phyloP scores from a whole-genome alignment of 768 basidiomycete species.

The Postia placenta region DNA sequence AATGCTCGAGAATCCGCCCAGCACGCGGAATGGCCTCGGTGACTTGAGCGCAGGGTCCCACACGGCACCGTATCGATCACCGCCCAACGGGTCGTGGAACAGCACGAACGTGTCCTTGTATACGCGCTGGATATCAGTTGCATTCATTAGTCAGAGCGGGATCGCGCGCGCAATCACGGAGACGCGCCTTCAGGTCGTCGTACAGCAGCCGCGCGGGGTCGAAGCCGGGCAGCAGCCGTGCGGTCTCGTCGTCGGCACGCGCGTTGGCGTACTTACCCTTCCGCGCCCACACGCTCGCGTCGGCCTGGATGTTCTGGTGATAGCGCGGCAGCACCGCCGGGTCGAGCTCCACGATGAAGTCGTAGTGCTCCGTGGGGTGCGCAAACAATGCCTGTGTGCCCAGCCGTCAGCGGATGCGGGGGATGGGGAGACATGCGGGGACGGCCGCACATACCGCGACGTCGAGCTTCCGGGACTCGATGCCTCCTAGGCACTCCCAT shows the following conservation, averaged over 20 bases:
- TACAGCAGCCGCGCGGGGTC: constrained; percentile 71
- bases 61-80: constrained; percentile 70
- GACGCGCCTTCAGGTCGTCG: constrained; percentile 63
- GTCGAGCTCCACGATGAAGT: constrained; percentile 76
- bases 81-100: constrained; percentile 83
- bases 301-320: constrained; percentile 58
- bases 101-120: constrained; percentile 76
- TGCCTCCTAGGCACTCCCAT: constrained; percentile 47
- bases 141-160: constrained; percentile 1
- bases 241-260: constrained; percentile 20
- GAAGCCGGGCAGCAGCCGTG: constrained; percentile 54
- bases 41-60: constrained; percentile 75
- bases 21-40: constrained; percentile 67
- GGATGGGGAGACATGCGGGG: not conserved
- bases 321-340: constrained; percentile 62
- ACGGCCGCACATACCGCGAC: constrained; percentile 44
- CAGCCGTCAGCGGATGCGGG: not conserved
- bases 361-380: constrained; percentile 81
- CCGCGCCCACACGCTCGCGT: constrained; percentile 41
- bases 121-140: constrained; percentile 45
- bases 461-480: constrained; percentile 44
- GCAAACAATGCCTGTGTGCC: constrained; percentile 67
- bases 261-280: constrained; percentile 42
- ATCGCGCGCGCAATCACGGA: not conserved
- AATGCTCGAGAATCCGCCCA: constrained; percentile 72